Conservation (phyloP, 352 stramenopile species). For the Peronospora farinosa region DNA sequence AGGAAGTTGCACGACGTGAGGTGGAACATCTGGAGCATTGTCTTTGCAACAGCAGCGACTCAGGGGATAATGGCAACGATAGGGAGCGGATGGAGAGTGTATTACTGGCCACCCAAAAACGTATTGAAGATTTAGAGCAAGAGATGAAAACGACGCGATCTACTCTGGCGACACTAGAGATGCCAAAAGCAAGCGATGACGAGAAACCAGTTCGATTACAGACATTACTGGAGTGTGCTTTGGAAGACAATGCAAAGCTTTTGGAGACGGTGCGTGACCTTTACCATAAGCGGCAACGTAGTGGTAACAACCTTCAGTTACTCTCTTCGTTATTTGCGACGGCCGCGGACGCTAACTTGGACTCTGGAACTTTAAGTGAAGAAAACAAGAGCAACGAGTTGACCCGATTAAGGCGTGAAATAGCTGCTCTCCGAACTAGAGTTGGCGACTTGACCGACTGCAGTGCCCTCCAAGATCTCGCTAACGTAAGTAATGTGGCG, state of each 20-base stretch:
- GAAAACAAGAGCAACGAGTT: conserved; percentile 39
- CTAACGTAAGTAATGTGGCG: conserved; percentile 36
- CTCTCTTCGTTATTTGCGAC: conserved; percentile 24
- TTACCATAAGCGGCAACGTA: conserved; percentile 47
- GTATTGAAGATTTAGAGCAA: conserved; percentile 41
- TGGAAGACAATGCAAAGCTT: conserved; percentile 57
- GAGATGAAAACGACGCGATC: conserved; percentile 21
- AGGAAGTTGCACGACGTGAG: conserved; percentile 20
- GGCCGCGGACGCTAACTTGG: conserved; percentile 11
- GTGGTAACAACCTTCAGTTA: conserved; percentile 32
- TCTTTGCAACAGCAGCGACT: conserved; percentile 19
- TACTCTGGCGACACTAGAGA: background rate
- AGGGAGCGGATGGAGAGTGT: conserved; percentile 27
- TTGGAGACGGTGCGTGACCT: conserved; percentile 56
- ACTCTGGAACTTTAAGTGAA: conserved; percentile 10
- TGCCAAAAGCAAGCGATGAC: background rate
- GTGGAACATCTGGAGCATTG: conserved; percentile 25
- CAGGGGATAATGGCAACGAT: conserved; percentile 21
- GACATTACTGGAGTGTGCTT: conserved; percentile 40
- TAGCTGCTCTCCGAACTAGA: conserved; percentile 28
- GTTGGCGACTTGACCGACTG: conserved; percentile 7
- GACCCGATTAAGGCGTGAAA: conserved; percentile 34
- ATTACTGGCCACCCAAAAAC: conserved; percentile 27
- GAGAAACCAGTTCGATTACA: conserved; percentile 31
- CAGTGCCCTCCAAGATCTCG: conserved; percentile 19